phyloP scores from a whole-genome alignment of 352 stramenopile species.

The Pythium dissotocum region DNA sequence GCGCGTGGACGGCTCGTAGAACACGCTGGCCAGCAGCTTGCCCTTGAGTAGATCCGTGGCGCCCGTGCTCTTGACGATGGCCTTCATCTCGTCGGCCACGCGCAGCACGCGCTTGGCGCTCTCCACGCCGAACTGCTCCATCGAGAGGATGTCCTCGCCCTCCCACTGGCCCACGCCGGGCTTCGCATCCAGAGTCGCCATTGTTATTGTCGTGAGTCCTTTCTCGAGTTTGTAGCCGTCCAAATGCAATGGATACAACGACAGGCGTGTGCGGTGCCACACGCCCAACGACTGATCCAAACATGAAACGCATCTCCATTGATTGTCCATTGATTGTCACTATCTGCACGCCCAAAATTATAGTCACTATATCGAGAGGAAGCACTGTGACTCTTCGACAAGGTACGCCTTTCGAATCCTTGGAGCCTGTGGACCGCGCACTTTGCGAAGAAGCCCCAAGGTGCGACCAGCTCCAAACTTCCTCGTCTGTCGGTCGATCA shows the following conservation, averaged over 20 bases:
- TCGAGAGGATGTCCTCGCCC: slow-evolving; percentile 76
- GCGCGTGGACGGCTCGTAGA: slow-evolving; percentile 98
- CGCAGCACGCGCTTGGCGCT: slow-evolving; percentile 72
- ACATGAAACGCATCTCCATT: not conserved
- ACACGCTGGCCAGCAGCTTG: slow-evolving; percentile 95
- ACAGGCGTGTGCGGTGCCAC: slow-evolving; percentile 14
- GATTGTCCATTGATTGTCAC: not conserved
- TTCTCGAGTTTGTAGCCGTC: not conserved
- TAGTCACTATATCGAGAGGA: slow-evolving; percentile 3
- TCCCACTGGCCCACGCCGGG: slow-evolving; percentile 56
- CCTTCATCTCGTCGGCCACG: slow-evolving; percentile 84
- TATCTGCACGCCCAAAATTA: not conserved
- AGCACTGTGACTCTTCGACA: slow-evolving; percentile 8
- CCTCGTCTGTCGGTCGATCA: no score
- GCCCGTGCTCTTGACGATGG: slow-evolving; percentile 73
- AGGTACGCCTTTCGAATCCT: slow-evolving; percentile 24
- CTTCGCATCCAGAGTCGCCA: slow-evolving; percentile 56
- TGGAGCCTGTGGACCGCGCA: slow-evolving; percentile 18
- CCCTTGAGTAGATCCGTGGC: slow-evolving; percentile 79
- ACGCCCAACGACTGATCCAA: not conserved
- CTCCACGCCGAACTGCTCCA: slow-evolving; percentile 73
- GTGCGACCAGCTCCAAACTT: not conserved
- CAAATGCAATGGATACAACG: not conserved
- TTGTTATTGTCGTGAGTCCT: slow-evolving; percentile 4
- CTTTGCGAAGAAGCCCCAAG: slow-evolving; percentile 23